phyloP scores from a whole-genome alignment of 2,329 filamentous ascomycete genomes.

The Cylindrodendrum hubeiense region DNA sequence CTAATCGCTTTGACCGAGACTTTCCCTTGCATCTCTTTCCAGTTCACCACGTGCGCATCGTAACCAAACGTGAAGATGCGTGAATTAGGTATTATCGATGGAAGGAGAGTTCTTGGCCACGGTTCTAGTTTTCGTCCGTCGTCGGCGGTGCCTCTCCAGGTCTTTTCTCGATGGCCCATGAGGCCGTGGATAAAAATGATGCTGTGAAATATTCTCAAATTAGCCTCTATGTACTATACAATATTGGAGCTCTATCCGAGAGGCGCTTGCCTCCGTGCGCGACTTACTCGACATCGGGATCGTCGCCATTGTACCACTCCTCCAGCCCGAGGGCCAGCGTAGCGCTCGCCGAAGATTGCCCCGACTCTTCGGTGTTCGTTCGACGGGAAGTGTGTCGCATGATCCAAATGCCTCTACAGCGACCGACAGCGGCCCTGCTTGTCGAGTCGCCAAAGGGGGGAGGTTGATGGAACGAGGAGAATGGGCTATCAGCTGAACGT shows the following conservation, averaged over 20 bases:
- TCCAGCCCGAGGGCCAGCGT: background rate
- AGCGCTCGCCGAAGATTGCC: background rate
- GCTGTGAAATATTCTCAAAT: background rate
- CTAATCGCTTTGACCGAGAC: background rate
- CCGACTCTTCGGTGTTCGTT: background rate
- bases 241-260: background rate
- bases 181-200: slow-evolving; percentile 17
- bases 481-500: background rate
- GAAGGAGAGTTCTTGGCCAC: slow-evolving; percentile 4
- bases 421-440: background rate
- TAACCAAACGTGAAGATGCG: slow-evolving; percentile 9
- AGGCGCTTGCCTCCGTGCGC: background rate
- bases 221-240: background rate
- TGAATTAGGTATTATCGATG: background rate
- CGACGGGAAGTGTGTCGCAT: background rate
- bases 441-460: background rate
- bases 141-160: slow-evolving; percentile 6
- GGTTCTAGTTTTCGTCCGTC: slow-evolving; percentile 1
- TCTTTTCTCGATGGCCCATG: slow-evolving; percentile 11
- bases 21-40: background rate
- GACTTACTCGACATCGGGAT: background rate
- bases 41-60: background rate
- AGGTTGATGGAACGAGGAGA: background rate
- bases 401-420: background rate
- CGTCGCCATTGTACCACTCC: slow-evolving; percentile 1